phyloP scores from a whole-genome alignment of 2,329 filamentous ascomycete species.

The Colletotrichum lini region DNA sequence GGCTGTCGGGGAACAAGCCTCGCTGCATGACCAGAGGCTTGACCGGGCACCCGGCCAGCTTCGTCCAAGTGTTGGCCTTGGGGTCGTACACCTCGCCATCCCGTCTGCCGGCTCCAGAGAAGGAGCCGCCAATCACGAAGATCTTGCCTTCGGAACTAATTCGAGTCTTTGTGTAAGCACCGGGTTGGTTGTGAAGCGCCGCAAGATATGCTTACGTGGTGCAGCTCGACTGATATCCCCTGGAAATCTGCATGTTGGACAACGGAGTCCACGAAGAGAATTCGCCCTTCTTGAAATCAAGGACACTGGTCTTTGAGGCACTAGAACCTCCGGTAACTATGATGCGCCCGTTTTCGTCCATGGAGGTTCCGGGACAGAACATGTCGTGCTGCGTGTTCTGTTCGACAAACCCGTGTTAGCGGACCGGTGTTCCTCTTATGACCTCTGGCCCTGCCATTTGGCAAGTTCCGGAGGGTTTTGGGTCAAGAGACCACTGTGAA shows the following conservation, averaged over 20 bases:
- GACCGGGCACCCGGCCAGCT: conserved; percentile 58
- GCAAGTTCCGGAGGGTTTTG: background rate
- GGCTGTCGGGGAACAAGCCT: conserved; percentile 59
- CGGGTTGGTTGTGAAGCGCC: no score
- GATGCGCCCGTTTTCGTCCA: conserved; percentile 62
- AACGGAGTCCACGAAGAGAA: conserved; percentile 55
- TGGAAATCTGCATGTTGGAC: conserved; percentile 59
- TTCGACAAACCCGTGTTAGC: background rate
- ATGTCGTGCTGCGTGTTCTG: conserved; percentile 64
- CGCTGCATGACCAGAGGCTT: conserved; percentile 67
- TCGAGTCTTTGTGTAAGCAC: background rate
- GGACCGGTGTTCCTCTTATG: background rate
- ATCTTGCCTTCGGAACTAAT: conserved; percentile 64
- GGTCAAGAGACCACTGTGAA: no score
- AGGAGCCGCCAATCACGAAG: conserved; percentile 71
- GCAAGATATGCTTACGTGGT: conserved; percentile 47
- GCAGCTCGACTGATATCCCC: conserved; percentile 67
- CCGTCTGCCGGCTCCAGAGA: conserved; percentile 63
- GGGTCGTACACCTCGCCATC: conserved; percentile 69
- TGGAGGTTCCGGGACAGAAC: conserved; percentile 70
- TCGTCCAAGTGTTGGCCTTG: conserved; percentile 60
- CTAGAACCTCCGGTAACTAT: conserved; percentile 68
- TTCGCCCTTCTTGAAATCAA: conserved; percentile 50
- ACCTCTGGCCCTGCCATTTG: background rate
- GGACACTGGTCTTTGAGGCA: conserved; percentile 63